Conservation (phyloP, 164 flowering plant species). For the Vitis rupestris region DNA sequence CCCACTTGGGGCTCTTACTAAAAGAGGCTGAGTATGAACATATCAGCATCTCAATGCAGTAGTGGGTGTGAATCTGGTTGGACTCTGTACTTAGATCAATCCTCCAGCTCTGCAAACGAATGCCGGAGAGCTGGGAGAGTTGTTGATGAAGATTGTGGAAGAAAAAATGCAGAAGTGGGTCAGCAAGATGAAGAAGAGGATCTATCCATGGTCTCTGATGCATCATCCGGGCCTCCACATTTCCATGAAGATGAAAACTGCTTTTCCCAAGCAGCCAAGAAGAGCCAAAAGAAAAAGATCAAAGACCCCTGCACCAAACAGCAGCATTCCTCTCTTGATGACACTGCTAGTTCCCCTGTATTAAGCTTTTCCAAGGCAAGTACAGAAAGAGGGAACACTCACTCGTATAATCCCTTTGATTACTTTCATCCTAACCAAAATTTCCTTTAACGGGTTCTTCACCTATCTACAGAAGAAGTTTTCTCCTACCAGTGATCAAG, state of each 20-base stretch:
- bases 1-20: conserved; percentile 1
- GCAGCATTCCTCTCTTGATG: conserved; percentile 52
- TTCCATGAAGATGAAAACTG: conserved; percentile 45
- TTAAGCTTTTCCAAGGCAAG: conserved; percentile 47
- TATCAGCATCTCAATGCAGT: conserved; percentile 48
- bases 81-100: conserved; percentile 75
- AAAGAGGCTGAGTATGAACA: conserved; percentile 28
- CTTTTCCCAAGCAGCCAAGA: conserved; percentile 23
- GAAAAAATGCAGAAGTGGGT: conserved; percentile 15
- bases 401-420: background rate
- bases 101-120: conserved; percentile 31
- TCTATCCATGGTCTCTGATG: conserved; percentile 91
- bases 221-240: conserved; percentile 89
- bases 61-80: conserved; percentile 90
- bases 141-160: conserved; percentile 12
- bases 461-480: conserved; percentile 32
- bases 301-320: conserved; percentile 21
- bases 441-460: conserved; percentile 7
- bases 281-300: conserved; percentile 30
- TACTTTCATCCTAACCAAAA: no score
- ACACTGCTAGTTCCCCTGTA: conserved; percentile 82
- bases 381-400: background rate
- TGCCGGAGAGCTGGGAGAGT: conserved; percentile 19
- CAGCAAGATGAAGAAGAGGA: conserved; percentile 56
- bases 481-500: conserved; percentile 20